phyloP scores from a whole-genome alignment of 306 rosid genomes.

The Cyclanthera cordifolia region DNA sequence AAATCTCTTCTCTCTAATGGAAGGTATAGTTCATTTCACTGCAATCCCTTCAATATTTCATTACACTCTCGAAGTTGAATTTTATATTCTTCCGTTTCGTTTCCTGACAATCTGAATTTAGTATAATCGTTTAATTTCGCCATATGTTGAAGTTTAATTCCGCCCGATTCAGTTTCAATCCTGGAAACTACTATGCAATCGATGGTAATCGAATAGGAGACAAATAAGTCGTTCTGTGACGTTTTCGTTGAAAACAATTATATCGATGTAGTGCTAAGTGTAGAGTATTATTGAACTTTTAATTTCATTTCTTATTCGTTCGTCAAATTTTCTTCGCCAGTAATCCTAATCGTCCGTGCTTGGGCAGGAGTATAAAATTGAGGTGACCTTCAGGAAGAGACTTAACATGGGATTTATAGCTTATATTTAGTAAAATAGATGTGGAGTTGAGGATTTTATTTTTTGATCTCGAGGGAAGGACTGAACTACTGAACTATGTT shows the following conservation, averaged over 20 bases:
- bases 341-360: neutral
- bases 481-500: neutral
- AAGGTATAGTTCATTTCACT: conserved; percentile 15
- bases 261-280: neutral
- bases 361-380: neutral
- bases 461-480: neutral
- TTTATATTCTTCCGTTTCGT: neutral
- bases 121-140: neutral
- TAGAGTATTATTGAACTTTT: neutral
- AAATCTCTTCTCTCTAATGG: conserved; percentile 17
- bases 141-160: neutral
- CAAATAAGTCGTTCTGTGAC: neutral
- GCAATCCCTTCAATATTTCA: neutral
- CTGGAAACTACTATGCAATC: neutral
- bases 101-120: neutral
- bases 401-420: neutral
- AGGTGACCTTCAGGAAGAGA: neutral
- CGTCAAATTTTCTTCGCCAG: neutral
- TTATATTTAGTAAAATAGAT: neutral
- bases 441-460: neutral
- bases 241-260: neutral
- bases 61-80: neutral
- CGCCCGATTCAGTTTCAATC: neutral
- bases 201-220: neutral
- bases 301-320: neutral